Conservation (phyloP, 345 rosid species). For the Eucalyptus regnans region DNA sequence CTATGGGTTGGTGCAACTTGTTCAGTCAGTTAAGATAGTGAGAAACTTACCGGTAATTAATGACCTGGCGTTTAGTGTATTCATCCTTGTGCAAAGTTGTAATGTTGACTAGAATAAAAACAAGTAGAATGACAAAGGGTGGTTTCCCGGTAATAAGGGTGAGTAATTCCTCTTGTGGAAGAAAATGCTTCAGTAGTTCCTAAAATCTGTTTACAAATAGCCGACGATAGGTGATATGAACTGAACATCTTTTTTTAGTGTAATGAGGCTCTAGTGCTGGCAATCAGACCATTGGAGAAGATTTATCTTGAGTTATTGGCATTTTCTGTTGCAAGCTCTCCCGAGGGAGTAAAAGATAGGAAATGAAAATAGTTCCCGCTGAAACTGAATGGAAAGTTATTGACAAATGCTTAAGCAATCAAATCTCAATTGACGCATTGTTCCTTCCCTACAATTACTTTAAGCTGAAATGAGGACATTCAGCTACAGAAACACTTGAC, state of each 20-base stretch:
- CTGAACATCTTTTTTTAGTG: not conserved
- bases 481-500: not conserved
- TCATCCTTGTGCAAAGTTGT: not conserved
- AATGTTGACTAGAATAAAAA: not conserved
- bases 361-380: not conserved
- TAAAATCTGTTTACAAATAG: not conserved
- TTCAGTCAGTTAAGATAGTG: not conserved
- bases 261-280: not conserved
- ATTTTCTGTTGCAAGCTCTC: not conserved
- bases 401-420: not conserved
- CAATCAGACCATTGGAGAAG: not conserved
- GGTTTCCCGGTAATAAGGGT: not conserved
- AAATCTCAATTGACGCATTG: not conserved
- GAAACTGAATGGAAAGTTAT: not conserved
- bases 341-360: not conserved
- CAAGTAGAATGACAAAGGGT: not conserved
- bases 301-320: not conserved
- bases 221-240: not conserved
- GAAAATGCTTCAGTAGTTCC: not conserved
- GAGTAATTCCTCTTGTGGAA: not conserved
- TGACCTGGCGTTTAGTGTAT: not conserved
- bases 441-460: not conserved
- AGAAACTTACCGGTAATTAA: not conserved
- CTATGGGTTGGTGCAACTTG: not conserved
- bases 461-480: not conserved